Percentiles rank a stretch among this genome's conserved stretches.
phyloP scores from a whole-genome alignment of 192 early-diverging fungal species.

The Neocallimastix lanati region DNA sequence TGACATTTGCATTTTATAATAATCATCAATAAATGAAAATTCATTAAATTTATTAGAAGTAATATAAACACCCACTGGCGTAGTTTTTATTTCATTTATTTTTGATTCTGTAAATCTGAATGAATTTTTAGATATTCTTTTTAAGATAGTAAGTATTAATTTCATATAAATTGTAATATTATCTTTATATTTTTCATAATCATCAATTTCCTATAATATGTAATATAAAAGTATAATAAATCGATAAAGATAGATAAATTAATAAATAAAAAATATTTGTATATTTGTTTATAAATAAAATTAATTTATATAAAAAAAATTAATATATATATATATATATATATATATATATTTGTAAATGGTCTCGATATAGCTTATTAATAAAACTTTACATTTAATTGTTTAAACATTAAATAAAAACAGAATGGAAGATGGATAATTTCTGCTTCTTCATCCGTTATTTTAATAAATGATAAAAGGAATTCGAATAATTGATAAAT shows the following conservation, averaged over 20 bases:
- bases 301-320: too few relatives aligned
- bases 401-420: slow-evolving; percentile 30
- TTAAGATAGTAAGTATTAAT: neutral
- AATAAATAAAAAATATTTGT: too few relatives aligned
- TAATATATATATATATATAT: too few relatives aligned
- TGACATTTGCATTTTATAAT: neutral
- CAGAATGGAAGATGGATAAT: slow-evolving; percentile 69
- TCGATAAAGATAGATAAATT: too few relatives aligned
- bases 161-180: neutral
- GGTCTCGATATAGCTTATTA: too few relatives aligned
- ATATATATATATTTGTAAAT: too few relatives aligned
- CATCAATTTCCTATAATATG: neutral
- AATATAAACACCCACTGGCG: neutral
- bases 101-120: neutral
- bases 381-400: slow-evolving; percentile 35
- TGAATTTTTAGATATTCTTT: neutral
- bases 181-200: neutral
- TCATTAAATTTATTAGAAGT: neutral
- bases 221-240: too few relatives aligned
- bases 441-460: slow-evolving; percentile 64
- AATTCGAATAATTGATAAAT: slow-evolving; percentile 49
- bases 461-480: slow-evolving; percentile 49
- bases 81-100: neutral
- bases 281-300: too few relatives aligned
- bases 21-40: neutral